Evolutionary conservation across 768 basidiomycete genomes (phyloP).

Genomic region (Tricholoma matsutake): DNA sequence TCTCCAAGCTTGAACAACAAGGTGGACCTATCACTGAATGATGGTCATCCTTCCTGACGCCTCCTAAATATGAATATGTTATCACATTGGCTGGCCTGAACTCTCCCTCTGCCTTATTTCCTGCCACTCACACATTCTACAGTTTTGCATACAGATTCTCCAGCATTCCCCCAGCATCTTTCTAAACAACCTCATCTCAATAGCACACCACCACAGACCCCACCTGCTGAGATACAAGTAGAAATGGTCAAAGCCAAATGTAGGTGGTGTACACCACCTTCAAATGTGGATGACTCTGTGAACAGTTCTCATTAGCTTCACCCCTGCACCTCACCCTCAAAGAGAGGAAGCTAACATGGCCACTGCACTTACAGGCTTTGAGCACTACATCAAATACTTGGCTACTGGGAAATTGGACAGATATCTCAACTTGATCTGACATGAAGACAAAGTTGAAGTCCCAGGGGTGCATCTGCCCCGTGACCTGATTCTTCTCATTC

Average conservation of each 20-base stretch:
- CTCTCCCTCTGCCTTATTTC: background rate
- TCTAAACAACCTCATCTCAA: slow-evolving; percentile 1
- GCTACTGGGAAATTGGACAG: slow-evolving; percentile 1
- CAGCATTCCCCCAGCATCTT: slow-evolving; percentile 1
- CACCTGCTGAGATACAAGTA: slow-evolving; percentile 5
- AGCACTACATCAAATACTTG: too few relatives aligned
- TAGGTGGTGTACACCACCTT: slow-evolving; percentile 13
- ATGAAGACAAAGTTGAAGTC: too few relatives aligned
- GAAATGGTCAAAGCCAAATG: background rate
- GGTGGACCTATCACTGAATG: too few relatives aligned
- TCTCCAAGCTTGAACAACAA: too few relatives aligned
- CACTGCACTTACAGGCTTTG: too few relatives aligned
- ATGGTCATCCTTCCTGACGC: background rate
- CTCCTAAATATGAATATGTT: background rate
- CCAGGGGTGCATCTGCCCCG: too few relatives aligned
- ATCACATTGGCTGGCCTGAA: background rate
- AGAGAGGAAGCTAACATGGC: slow-evolving; percentile 8
- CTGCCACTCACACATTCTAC: background rate
- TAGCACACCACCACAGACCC: background rate
- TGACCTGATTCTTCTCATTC: slow-evolving; percentile 11
- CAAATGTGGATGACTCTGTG: slow-evolving; percentile 11
- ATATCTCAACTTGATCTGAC: slow-evolving; percentile 9
- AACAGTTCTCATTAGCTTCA: slow-evolving; percentile 11
- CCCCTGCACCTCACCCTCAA: background rate
- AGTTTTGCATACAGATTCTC: background rate